Evolutionary conservation across 2,329 filamentous ascomycete genomes (phyloP).

Genomic region (Colletotrichum graminicola): DNA sequence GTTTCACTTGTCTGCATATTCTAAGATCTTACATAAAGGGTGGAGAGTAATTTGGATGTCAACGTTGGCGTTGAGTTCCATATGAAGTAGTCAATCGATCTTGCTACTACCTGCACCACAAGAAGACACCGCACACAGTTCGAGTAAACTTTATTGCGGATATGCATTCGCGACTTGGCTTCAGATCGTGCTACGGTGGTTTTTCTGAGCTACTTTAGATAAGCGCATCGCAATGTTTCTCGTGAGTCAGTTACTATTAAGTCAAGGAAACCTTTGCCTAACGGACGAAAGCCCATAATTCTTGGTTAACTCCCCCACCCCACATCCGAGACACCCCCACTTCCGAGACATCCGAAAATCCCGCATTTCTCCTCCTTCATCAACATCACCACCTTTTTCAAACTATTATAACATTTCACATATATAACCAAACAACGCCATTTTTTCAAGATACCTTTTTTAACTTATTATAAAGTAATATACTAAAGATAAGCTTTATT

Average conservation of each 20-base stretch:
- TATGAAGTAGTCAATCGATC: background rate
- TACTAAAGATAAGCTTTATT: no score
- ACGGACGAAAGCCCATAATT: background rate
- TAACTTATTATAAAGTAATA: no score
- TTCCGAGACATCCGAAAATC: no score
- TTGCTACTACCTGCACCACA: background rate
- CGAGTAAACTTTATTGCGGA: background rate
- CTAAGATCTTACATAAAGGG: background rate
- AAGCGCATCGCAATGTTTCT: background rate
- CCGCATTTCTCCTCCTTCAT: no score
- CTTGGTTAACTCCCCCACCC: no score
- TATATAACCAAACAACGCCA: no score
- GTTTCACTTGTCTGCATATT: conserved; percentile 24
- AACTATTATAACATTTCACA: no score
- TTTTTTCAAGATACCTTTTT: no score
- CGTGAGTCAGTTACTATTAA: background rate
- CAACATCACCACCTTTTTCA: no score
- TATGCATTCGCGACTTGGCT: background rate
- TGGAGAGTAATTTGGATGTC: background rate
- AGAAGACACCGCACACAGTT: no score
- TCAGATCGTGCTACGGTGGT: background rate
- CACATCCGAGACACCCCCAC: no score
- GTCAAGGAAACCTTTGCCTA: background rate
- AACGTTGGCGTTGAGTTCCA: background rate
- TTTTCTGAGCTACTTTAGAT: no score